Evolutionary conservation across 73 alveolate species (phyloP).

Genomic region (Urostyla sp.): DNA sequence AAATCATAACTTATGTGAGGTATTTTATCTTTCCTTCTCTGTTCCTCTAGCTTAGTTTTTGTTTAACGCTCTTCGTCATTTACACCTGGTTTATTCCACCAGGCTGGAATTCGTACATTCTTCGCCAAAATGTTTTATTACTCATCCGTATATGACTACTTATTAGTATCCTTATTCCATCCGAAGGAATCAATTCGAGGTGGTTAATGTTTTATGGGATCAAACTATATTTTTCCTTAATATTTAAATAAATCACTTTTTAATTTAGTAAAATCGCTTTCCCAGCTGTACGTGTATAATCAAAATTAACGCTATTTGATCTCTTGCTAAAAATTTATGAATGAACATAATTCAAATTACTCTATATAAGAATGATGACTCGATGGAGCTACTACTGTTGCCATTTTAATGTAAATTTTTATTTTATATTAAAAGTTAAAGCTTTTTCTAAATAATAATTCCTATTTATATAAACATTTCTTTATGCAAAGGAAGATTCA

Average conservation of each 20-base stretch:
- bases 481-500: no score
- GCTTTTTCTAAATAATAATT: no score
- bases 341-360: background rate
- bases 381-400: conserved; percentile 1
- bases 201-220: conserved; percentile 21
- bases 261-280: background rate
- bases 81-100: conserved; percentile 53
- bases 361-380: no score
- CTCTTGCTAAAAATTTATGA: background rate
- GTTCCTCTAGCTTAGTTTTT: conserved; percentile 30
- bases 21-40: conserved; percentile 72
- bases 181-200: conserved; percentile 44
- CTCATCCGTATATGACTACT: conserved; percentile 6
- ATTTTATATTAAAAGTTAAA: no score
- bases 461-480: no score
- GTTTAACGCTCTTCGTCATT: conserved; percentile 36
- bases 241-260: background rate
- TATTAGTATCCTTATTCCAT: conserved; percentile 18
- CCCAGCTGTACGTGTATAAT: background rate
- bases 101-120: conserved; percentile 27
- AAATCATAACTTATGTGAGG: conserved; percentile 90
- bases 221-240: background rate
- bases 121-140: background rate
- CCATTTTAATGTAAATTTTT: no score
- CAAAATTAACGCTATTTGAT: conserved; percentile 9